A percentile compares a stretch with the other conserved stretches of the same genome.
Evolutionary conservation across 1,284 basidiomycete genomes (phyloP).

Genomic region (Thecaphora thlaspeos): DNA sequence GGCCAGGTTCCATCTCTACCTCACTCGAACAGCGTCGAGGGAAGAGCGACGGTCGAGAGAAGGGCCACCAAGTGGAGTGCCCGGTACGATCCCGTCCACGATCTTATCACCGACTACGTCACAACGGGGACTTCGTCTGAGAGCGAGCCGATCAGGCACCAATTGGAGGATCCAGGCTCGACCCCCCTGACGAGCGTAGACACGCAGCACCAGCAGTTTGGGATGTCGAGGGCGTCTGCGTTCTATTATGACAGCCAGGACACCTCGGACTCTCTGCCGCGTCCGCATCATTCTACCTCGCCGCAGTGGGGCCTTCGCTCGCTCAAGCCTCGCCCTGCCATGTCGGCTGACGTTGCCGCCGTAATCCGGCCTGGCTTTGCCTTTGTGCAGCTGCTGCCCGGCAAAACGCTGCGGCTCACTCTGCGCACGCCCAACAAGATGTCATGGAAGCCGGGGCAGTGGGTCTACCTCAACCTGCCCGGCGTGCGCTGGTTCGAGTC

Average conservation of each 20-base stretch:
- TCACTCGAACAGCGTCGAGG: conserved; percentile 5
- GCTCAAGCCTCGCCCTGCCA: conserved; percentile 35
- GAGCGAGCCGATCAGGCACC: conserved; percentile 10
- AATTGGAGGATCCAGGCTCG: conserved; percentile 16
- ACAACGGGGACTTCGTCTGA: conserved; percentile 11
- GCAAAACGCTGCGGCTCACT: conserved; percentile 73
- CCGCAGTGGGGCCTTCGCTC: conserved; percentile 1
- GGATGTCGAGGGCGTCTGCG: too few relatives aligned
- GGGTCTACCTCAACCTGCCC: conserved; percentile 73
- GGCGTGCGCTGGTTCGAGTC: conserved; percentile 68
- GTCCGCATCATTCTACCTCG: too few relatives aligned
- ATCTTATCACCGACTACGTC: conserved; percentile 39
- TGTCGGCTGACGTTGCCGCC: conserved; percentile 46
- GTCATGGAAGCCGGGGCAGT: conserved; percentile 75
- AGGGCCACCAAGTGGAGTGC: conserved; percentile 25
- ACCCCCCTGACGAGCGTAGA: neutral
- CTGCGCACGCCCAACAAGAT: conserved; percentile 64
- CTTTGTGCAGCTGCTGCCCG: conserved; percentile 75
- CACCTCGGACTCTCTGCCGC: too few relatives aligned
- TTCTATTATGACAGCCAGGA: too few relatives aligned
- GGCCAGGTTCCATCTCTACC: too few relatives aligned
- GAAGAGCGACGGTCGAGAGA: conserved; percentile 7
- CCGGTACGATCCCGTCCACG: conserved; percentile 38
- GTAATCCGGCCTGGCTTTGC: conserved; percentile 66
- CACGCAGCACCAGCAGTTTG: too few relatives aligned